Conservation (phyloP, 805 yeast genomes). For the Peterozyma xylosa region DNA sequence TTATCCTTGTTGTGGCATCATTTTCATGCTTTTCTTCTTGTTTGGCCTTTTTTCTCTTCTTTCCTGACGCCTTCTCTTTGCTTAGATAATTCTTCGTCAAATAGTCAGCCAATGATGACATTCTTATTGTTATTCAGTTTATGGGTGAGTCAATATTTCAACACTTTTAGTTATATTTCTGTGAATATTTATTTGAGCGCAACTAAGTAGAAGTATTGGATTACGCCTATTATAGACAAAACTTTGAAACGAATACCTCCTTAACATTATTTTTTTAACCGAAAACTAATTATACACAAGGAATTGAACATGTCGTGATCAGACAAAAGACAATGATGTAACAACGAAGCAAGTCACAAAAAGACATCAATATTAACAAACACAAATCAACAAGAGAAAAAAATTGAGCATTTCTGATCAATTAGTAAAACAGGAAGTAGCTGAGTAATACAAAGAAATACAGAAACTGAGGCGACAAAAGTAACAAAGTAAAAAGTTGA, state of each 20-base stretch:
- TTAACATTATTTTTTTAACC: not conserved
- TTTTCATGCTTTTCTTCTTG: conserved; percentile 11
- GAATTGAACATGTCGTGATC: not conserved
- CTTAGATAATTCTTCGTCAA: conserved; percentile 34
- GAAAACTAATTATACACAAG: not conserved
- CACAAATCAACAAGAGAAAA: too few species aligned
- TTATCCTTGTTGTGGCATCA: conserved; percentile 9
- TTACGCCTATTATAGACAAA: too few species aligned
- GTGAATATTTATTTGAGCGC: too few species aligned
- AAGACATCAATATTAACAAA: too few species aligned
- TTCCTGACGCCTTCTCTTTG: conserved; percentile 15
- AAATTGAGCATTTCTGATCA: too few species aligned
- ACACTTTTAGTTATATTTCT: not conserved
- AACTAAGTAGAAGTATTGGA: too few species aligned
- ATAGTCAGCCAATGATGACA: conserved; percentile 29
- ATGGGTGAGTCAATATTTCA: not conserved
- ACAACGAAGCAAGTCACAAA: too few species aligned
- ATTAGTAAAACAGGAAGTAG: too few species aligned
- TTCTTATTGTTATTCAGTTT: not conserved
- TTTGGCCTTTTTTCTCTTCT: conserved; percentile 20
- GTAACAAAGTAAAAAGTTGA: not conserved
- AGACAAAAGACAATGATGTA: too few species aligned
- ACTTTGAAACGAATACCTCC: too few species aligned
- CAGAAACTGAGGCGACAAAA: not conserved
- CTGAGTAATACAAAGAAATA: too few species aligned